Evolutionary conservation across 768 basidiomycete species (phyloP).

Genomic region (Chalciporus chontae): DNA sequence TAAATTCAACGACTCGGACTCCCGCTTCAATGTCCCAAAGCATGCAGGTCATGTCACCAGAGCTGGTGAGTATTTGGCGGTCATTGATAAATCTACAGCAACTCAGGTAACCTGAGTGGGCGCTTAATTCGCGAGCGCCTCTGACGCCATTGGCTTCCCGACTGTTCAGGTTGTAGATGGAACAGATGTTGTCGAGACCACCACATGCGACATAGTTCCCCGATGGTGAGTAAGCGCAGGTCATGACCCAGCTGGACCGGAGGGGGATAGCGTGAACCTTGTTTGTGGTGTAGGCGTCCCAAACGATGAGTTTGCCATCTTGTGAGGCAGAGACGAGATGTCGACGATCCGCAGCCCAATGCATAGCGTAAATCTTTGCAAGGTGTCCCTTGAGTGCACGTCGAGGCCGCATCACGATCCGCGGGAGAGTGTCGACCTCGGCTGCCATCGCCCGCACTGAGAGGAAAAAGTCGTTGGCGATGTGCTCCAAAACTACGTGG

Average conservation of each 20-base stretch:
- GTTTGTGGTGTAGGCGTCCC: conserved; percentile 99
- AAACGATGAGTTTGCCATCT: conserved; percentile 98
- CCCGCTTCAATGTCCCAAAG: conserved; percentile 99
- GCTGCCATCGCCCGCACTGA: conserved; percentile 97
- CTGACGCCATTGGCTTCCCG: conserved; percentile 72
- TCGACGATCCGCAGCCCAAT: conserved; percentile 96
- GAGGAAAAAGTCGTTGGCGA: conserved; percentile 12
- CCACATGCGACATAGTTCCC: conserved; percentile 98
- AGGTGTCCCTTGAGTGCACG: conserved; percentile 95
- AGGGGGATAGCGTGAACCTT: conserved; percentile 99
- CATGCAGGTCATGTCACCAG: conserved; percentile 99
- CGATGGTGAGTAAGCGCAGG: conserved; percentile 95
- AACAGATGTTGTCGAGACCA: conserved; percentile 98
- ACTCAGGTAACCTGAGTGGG: conserved; percentile 95
- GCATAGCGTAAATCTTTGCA: conserved; percentile 99
- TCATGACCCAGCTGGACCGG: conserved; percentile 99
- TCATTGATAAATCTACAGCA: conserved; percentile 99
- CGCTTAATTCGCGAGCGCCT: conserved; percentile 92
- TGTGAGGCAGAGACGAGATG: conserved; percentile 99
- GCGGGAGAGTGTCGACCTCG: conserved; percentile 92
- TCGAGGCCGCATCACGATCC: conserved; percentile 94
- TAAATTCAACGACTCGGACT: conserved; percentile 96
- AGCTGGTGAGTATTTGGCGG: conserved; percentile 95
- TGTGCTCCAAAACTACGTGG: conserved; percentile 1
- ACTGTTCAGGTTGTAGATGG: conserved; percentile 91